A percentile compares a stretch with the other conserved stretches of the same genome.
phyloP scores from a whole-genome alignment of 148 eudicot genomes.

The Rhododendron williamsianum region DNA sequence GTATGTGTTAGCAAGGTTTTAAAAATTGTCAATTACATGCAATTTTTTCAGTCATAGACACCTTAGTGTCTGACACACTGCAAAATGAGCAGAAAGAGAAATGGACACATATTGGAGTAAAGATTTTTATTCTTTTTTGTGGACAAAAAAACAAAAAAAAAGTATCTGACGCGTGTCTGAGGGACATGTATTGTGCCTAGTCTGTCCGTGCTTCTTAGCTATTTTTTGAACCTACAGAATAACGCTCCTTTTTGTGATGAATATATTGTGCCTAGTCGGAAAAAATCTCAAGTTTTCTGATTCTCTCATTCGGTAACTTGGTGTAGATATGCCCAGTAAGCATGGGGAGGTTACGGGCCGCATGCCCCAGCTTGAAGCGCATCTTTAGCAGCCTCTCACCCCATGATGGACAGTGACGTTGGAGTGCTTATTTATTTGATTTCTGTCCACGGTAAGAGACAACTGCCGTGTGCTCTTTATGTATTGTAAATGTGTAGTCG shows the following conservation, averaged over 20 bases:
- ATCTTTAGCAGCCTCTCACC: slow-evolving; percentile 62
- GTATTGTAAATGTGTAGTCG: slow-evolving; percentile 3
- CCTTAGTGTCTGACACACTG: background rate
- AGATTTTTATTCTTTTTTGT: background rate
- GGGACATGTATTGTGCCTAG: background rate
- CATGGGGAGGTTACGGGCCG: slow-evolving; percentile 51
- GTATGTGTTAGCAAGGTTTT: background rate
- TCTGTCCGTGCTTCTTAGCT: background rate
- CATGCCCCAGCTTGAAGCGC: slow-evolving; percentile 79
- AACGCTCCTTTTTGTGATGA: background rate
- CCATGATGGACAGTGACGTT: slow-evolving; percentile 20
- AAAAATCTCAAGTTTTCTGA: background rate
- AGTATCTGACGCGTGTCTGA: background rate
- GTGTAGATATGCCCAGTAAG: slow-evolving; percentile 47
- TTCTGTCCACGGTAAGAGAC: background rate
- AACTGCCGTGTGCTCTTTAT: background rate
- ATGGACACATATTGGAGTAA: background rate
- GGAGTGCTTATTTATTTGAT: background rate
- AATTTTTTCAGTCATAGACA: background rate
- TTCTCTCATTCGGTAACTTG: background rate
- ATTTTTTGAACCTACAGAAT: background rate
- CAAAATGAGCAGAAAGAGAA: background rate
- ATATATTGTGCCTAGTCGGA: background rate
- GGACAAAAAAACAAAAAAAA: background rate
- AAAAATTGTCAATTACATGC: background rate